phyloP scores from a whole-genome alignment of 148 eudicot genomes.

The Vaccinium macrocarpon region DNA sequence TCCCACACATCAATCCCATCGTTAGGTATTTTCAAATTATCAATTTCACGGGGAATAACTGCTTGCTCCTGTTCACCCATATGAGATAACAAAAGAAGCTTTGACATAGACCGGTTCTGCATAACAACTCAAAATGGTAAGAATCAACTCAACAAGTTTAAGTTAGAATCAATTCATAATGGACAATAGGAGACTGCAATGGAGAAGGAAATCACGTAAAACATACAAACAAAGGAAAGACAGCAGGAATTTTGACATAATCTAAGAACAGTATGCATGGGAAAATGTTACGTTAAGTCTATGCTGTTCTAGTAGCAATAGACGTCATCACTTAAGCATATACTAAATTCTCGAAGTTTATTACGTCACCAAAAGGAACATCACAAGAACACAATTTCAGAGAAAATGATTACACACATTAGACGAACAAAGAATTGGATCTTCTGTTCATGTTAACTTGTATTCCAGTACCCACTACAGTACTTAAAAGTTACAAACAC shows the following conservation, averaged over 20 bases:
- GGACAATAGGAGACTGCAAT: neutral
- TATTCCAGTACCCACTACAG: neutral
- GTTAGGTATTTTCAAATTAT: slow-evolving; percentile 70
- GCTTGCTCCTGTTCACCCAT: slow-evolving; percentile 43
- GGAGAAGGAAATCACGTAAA: slow-evolving; percentile 11
- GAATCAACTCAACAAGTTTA: neutral
- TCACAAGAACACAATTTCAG: neutral
- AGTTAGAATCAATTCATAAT: slow-evolving; percentile 8
- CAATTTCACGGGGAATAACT: slow-evolving; percentile 39
- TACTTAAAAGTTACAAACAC: neutral
- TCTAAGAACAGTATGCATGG: neutral
- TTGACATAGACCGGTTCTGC: slow-evolving; percentile 77
- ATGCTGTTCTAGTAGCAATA: neutral
- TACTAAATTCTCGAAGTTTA: neutral
- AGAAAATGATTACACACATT: neutral
- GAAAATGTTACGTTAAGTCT: neutral
- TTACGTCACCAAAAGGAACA: neutral
- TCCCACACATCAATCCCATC: slow-evolving; percentile 99
- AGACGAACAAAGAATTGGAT: neutral
- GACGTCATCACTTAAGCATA: neutral
- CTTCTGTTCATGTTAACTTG: neutral
- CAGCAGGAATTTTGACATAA: neutral
- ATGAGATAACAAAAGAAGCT: slow-evolving; percentile 47
- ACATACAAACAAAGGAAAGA: neutral
- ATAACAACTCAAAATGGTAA: slow-evolving; percentile 12